Base-by-base conservation (phyloP, 192 early-diverging fungal species). In the Spizellomyces sp. region DNA sequence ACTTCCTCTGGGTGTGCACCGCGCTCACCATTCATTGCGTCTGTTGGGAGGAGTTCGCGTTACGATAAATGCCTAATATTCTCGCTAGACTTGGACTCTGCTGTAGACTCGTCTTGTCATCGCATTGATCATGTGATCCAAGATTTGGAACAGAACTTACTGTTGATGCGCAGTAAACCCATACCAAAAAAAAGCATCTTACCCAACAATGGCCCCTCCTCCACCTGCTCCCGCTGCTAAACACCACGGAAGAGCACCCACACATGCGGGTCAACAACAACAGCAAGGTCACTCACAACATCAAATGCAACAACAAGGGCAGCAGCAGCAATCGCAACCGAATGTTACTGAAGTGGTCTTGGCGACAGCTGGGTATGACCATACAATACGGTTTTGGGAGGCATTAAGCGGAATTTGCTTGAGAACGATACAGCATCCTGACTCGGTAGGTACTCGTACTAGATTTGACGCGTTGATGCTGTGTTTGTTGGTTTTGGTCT, bases 351-450 rank as follows among this genome's bases (percentile, higher is more conserved):
- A 76, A 48, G 86, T 87, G 36, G 83, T 87, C 5, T 79, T 87
- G 8, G 84, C 84, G 8, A 84, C 86, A 4, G 80, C 86, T 9
- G 84, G 85, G 7, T 87, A 87, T 69, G 86, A 87, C 67, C 86
- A 87, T 72, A 87, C 86, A 0, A 87, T 87, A 50, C 75, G 83
- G n/a, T 83, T 87, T 58, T 87, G 86, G 86, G 86, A 87, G 70
- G 84, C 84, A 15, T 66, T 86, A 36, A 77, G 74, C 48, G 84
- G 84, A 9, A 83, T 81, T 46, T 86, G 84, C 61, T 66, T 86
- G 70, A 57, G 82, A 17, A 86, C 84, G 10, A 94, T 94, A 60
- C 91, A 93, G 68, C 90, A 93, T 67, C 87, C 90, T 2, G 91
- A 94, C 61, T 91, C 90, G 77, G 89, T 92, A 81, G 50, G 80